Base-by-base conservation (phyloP, 306 rosid genomes). In the Bauhinia variegata region DNA sequence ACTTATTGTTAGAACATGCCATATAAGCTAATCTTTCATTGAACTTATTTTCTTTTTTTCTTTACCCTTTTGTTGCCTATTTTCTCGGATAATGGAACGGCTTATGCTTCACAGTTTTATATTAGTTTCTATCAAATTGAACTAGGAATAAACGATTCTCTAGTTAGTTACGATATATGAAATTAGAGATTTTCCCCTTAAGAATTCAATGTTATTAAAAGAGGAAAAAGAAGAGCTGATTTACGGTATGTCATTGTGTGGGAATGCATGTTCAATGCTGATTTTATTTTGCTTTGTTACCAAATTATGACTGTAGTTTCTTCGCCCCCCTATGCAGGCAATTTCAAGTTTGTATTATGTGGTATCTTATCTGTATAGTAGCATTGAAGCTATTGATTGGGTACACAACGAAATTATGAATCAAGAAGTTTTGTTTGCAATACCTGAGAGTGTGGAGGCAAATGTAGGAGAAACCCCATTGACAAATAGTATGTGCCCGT, bases 311-410 rank as follows among this genome's bases (percentile, higher is more conserved):
- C 85, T 76, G 5, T 81, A 33, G 41, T 61, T 64, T 58, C 19
- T 11, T 70, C 78, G n/a, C n/a, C 69, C 58, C 72, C 55, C 36
- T 8, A 48, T 78, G 72, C 91, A 92, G 98, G 91, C 78, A 68
- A 56, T 89, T 68, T 79, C 74, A 72, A 62, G 74, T 54, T 69
- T 87, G 64, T 81, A 71, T 62, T 79, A 82, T 72, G 83, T 76
- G 34, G 77, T 73, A 44, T 86, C 86, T 54, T 56, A 59, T 68
- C 61, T 81, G 60, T 62, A 71, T 63, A 44, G 68, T 65, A 59
- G 71, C 68, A 75, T 76, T 54, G 78, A 79, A 53, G 70, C 73
- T 67, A 36, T 59, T 44, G 76, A 78, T 78, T 65, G 61, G 63
- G 10, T 44, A 39, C 69, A 69, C 60, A 51, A 70, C 33, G 81